Percentiles rank a stretch among this genome's conserved stretches.
Conservation (phyloP, 2,329 filamentous ascomycete species). For the Cyanodermella asteris region DNA sequence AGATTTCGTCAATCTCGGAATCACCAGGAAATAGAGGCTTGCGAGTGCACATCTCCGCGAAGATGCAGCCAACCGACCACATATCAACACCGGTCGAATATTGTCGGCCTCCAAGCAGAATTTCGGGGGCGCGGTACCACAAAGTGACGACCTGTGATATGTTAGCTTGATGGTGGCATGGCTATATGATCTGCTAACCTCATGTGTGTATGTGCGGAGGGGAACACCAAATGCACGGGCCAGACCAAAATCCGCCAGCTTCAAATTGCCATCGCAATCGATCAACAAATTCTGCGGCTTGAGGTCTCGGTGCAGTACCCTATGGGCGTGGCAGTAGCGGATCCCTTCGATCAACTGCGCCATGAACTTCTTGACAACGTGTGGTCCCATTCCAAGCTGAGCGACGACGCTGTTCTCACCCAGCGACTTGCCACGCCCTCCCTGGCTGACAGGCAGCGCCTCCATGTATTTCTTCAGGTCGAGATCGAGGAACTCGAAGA, state of each 20-base stretch:
- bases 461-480: constrained; percentile 97
- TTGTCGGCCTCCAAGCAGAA: constrained; percentile 71
- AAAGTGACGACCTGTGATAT: constrained; percentile 54
- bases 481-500: constrained; percentile 76
- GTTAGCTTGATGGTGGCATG: constrained; percentile 2
- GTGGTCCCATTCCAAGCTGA: constrained; percentile 50
- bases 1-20: constrained; percentile 83
- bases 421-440: constrained; percentile 64
- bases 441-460: constrained; percentile 60
- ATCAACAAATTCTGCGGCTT: constrained; percentile 86
- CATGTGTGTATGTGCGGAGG: constrained; percentile 77
- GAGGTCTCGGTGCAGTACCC: constrained; percentile 67
- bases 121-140: constrained; percentile 83
- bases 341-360: constrained; percentile 66
- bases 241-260: constrained; percentile 75
- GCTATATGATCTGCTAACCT: constrained; percentile 23
- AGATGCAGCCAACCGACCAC: constrained; percentile 90
- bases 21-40: constrained; percentile 85
- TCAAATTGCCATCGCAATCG: constrained; percentile 67
- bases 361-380: constrained; percentile 87
- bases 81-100: constrained; percentile 91
- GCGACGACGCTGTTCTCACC: constrained; percentile 53
- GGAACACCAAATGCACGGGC: constrained; percentile 81
- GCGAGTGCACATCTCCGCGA: constrained; percentile 88
- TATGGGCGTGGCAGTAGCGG: constrained; percentile 72